These are phyloP conservation scores for Phytophthora fragariae DNA, from an alignment of 352 stramenopile genomes.

Conservation along the genomic window DNA sequence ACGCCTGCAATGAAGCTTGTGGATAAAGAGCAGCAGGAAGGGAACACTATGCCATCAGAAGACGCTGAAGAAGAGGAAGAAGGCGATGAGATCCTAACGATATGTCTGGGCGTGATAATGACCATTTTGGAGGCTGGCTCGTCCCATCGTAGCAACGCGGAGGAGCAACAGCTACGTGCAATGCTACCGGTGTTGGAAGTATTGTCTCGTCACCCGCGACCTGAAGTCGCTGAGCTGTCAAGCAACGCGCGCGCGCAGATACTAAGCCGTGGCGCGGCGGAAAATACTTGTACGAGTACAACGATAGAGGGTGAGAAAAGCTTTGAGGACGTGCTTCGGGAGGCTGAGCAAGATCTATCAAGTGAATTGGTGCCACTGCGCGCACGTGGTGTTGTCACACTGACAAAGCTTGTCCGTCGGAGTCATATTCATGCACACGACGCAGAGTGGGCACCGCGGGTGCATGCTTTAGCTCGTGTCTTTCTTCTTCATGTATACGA, in stretches of 20 bases:
- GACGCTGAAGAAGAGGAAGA: slow-evolving; percentile 57
- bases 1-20: slow-evolving; percentile 34
- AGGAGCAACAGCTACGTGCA: slow-evolving; percentile 64
- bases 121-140: slow-evolving; percentile 83
- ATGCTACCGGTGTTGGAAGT: slow-evolving; percentile 75
- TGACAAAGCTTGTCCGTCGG: slow-evolving; percentile 79
- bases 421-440: slow-evolving; percentile 57
- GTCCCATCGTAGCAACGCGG: slow-evolving; percentile 45
- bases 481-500: slow-evolving; percentile 76
- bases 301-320: slow-evolving; percentile 30
- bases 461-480: slow-evolving; percentile 59
- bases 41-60: slow-evolving; percentile 9
- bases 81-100: slow-evolving; percentile 73
- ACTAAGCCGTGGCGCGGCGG: slow-evolving; percentile 48
- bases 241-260: slow-evolving; percentile 73
- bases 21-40: slow-evolving; percentile 36
- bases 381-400: slow-evolving; percentile 71
- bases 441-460: slow-evolving; percentile 54
- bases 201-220: slow-evolving; percentile 58
- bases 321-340: slow-evolving; percentile 64
- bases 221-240: slow-evolving; percentile 77
- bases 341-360: slow-evolving; percentile 64
- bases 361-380: slow-evolving; percentile 76
- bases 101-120: slow-evolving; percentile 80
- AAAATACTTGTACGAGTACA: neutral